Base-by-base conservation (phyloP, 176 grass and related monocot genomes). In the Stipa capillata region DNA sequence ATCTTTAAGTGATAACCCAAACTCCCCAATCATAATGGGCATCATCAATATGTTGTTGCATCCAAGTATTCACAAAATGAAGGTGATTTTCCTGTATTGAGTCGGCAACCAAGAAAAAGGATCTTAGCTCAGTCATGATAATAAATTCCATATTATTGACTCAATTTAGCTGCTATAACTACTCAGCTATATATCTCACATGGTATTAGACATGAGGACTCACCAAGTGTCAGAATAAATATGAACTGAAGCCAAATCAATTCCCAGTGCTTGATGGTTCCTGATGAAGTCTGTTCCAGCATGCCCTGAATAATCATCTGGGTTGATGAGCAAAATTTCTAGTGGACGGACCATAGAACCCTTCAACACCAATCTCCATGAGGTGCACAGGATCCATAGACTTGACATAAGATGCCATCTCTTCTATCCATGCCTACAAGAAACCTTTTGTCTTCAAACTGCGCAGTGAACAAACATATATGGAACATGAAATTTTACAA, bases 141-240 rank as follows among this genome's bases (percentile, higher is more conserved):
- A 58, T 49, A 18, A 10, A 86, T 6, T 58, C 2, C 8, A 12
- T 78, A 17, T 78, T 85, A 29, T 20, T 73, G 71, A 0, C 23
- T 66, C 41, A 2, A 47, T 58, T 35, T 12, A 69, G 14, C 12
- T 33, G 5, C 51, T 51, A 33, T 32, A 52, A 50, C 43, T 68
- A 42, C 48, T 41, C 57, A 73, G 35, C 8, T 42, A 76, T 17
- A 36, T 47, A 62, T 32, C 11, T 67, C 6, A 42, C 0, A 33
- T 57, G 34, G 8, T 13, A 57, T 31, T 51, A 21, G 27, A 28
- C 65, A 53, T 76, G 67, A 48, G 29, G 15, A 80, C 72, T 29
- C 48, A 90, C 85, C 92, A 98, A 83, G 25, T 87, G 81, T 94
- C 92, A 18, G 92, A 90, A 73, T 93, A 98, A 74, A 97, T 79